Base-by-base conservation (phyloP, 2,329 filamentous ascomycete species). In the Cladosporium sp. region DNA sequence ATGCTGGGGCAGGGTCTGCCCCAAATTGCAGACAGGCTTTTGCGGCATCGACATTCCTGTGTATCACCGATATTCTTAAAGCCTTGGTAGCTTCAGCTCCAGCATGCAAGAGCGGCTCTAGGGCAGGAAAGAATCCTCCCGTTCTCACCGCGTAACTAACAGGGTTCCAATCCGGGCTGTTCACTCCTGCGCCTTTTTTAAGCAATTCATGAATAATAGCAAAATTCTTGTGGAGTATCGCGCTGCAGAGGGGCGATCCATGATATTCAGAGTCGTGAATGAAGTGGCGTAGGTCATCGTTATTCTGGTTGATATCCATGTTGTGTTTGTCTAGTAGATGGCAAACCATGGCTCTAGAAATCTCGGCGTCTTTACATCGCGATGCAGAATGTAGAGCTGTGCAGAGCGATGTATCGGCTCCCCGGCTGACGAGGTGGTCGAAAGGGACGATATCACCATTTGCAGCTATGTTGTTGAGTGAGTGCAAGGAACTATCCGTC, bases 381-480 rank as follows among this genome's bases (percentile, higher is more conserved):
- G 67, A 67, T 5, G 48, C 64, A n/a, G 60, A 28, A n/a, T 69
- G 66, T 1, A 68, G 28, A 26, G 67, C 65, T n/a, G 63, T 53
- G 14, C 65, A 63, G 2, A 23, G 53, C 5, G 39, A 36, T 2
- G 65, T 46, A 34, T 68, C 59, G 32, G 67, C 66, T 30, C 65
- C 66, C 43, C 66, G 23, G 14, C 18, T 30, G 8, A 68, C 66
- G 1, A 69, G 48, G 30, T 68, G 66, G 43, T 68, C 57, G 34
- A 69, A 64, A 16, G 67, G 49, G 18, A 64, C 64, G n/a, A 69
- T 49, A 21, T 69, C 60, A 3, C 64, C 67, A 5, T 30, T 58
- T 32, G 67, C 67, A 10, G 67, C 67, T 14, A 66, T 57, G 16
- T 53, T 66, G 34, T 68, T 65, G 26, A 69, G 60, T 1, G 67